Base-by-base conservation (phyloP, 2,329 filamentous ascomycete genomes). In the Aspergillus neotritici region DNA sequence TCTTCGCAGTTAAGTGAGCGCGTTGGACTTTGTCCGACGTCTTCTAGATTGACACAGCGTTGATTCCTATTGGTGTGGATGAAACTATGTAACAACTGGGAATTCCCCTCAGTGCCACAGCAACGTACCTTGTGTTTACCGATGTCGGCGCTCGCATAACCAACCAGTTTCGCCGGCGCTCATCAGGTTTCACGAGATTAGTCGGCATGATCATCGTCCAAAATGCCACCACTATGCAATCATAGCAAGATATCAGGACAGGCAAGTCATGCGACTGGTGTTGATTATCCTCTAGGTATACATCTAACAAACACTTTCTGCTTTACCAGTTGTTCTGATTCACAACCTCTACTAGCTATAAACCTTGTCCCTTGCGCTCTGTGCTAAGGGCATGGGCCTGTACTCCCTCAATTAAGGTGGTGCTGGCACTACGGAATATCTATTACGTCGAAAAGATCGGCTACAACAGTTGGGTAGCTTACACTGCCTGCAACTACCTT, bases 391-490 rank as follows among this genome's bases (percentile, higher is more conserved):
- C 14, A 73, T 74, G 67, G 70, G 70, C 9, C 47, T 72, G 13
- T 73, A 72, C 47, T 60, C 64, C 41, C 57, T 72, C 34, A 69
- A 73, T 13, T 70, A 73, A 53, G 68, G 69, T 14, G 67, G 58
- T 9, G 68, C 69, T 4, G 67, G 69, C 13, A 67, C 69, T 74
- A 75, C 43, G 72, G 72, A 4, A 75, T 76, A 40, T 65, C 64
- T 1, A 64, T 74, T 9, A 70, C 1, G 73, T 76, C 40, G 46
- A 57, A 10, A 70, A 72, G 46, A 51, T 75, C 0, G 71, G 71
- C 0, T 76, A 75, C 48, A 75, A 74, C 60, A 74, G 75, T 35
- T 75, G 71, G 70, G 65, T 65, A 38, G 64, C 77, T 17, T 77
- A 76, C 43, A 72, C 76, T 32, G 67, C 62, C 21, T 75, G 76